Base-by-base conservation (phyloP, 1,139 yeast genomes). In the Protomyces inundatus region DNA sequence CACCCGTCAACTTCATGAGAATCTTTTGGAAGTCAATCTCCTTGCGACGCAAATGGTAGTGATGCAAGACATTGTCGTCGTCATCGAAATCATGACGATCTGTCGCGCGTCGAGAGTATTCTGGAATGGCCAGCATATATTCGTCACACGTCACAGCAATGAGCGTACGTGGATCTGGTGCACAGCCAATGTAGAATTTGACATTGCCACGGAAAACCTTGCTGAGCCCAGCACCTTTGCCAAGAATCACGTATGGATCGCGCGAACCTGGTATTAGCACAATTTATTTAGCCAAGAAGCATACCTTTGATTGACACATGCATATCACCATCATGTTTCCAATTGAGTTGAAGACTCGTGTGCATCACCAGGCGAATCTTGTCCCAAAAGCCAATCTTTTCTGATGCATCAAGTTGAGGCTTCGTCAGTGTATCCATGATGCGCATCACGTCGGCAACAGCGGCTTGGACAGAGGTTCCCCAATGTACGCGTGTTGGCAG, bases 391-490 rank as follows among this genome's bases (percentile, higher is more conserved):
- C 98, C 98, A 35, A 90, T 76, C 54, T 83, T 83, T 1, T 89
- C 88, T 66, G 96, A 88, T 32, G 90, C 91, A 73, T 93, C 98
- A 14, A 88, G 78, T 10, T 84, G 86, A 0, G 90, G 89, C 68
- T 85, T 93, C 0, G 95, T 85, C 72, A 91, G 88, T 63, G 87
- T 86, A 70, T 90, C 97, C 69, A 91, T 81, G 66, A 85, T 87
- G 64, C 84, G 77, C 86, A 88, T 88, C 1, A 86, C 80, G 69
- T 90, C 93, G 69, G 90, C 91, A 50, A 91, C 81, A 1, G 90
- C 95, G 48, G 96, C 91, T 70, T 86, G 90, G 71, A 86, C 86
- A 0, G 90, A 87, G 45, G 86, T 85, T 36, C 96, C 95, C 96
- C 97, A 90, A 0, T 89, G 84, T 52, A 89, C 84, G 45, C 88